Conservation (phyloP, 2,329 filamentous ascomycete species). For the Rasamsonia emersonii region DNA sequence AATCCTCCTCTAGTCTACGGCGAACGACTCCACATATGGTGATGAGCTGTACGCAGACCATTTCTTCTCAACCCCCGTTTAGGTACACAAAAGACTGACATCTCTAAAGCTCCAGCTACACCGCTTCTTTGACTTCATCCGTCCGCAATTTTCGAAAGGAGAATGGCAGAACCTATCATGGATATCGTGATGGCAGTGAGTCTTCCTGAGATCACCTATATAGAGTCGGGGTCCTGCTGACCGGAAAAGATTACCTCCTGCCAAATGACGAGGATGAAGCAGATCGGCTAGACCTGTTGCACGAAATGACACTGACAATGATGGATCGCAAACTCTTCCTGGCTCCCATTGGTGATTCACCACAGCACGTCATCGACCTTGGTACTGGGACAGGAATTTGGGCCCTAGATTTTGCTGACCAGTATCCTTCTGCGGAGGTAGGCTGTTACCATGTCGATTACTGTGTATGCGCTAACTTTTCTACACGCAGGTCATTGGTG, state of each 20-base stretch:
- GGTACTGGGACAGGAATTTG: slow-evolving; percentile 2
- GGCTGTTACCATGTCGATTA: not conserved
- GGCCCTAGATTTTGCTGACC: not conserved
- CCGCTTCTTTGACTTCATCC: slow-evolving; percentile 3
- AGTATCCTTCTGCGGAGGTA: not conserved
- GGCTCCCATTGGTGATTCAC: slow-evolving; percentile 1
- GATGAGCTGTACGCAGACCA: not conserved
- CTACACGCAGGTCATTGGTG: not conserved
- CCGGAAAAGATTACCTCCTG: slow-evolving; percentile 8
- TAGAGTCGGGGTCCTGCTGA: not conserved
- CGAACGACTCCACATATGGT: slow-evolving; percentile 2
- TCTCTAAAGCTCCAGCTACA: not conserved
- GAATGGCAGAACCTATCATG: slow-evolving; percentile 28
- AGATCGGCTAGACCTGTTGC: slow-evolving; percentile 4
- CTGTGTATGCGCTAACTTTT: not conserved
- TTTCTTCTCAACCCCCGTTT: not conserved
- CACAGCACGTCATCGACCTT: slow-evolving; percentile 3
- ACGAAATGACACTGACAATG: slow-evolving; percentile 3
- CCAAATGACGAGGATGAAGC: slow-evolving; percentile 3
- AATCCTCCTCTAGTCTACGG: not conserved
- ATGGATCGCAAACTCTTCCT: slow-evolving; percentile 4
- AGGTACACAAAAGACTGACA: not conserved
- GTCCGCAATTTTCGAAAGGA: slow-evolving; percentile 15
- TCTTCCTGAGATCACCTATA: not conserved
- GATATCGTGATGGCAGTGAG: slow-evolving; percentile 12